Percentiles rank a stretch among this genome's conserved stretches.
phyloP scores from a whole-genome alignment of 495 filamentous ascomycete species.

The Penicillium verhagenii region DNA sequence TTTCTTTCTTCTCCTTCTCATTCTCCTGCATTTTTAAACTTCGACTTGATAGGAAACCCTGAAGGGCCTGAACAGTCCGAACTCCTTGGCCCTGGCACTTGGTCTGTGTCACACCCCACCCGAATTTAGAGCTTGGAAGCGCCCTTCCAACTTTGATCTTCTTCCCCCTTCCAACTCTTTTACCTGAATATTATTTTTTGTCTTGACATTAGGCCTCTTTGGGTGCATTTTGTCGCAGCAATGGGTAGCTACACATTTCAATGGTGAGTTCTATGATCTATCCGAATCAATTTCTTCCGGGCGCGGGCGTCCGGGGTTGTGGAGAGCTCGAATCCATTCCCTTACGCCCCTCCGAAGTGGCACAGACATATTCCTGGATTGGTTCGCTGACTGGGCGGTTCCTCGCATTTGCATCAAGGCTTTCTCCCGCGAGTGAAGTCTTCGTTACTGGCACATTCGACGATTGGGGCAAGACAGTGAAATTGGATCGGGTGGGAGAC shows the following conservation, averaged over 20 bases:
- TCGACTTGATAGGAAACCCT: not conserved
- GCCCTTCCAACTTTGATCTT: conserved; percentile 1
- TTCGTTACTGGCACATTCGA: conserved; percentile 96
- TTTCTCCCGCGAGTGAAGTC: conserved; percentile 75
- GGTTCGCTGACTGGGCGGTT: conserved; percentile 33
- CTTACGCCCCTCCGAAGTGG: conserved; percentile 9
- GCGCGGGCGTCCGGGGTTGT: not conserved
- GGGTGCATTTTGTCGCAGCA: not conserved
- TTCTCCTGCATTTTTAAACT: not conserved
- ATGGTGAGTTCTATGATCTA: conserved; percentile 46
- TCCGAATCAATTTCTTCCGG: not conserved
- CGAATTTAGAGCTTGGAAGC: conserved; percentile 8
- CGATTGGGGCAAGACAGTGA: conserved; percentile 81
- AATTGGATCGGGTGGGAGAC: conserved; percentile 70
- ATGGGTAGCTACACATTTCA: conserved; percentile 46
- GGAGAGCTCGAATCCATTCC: conserved; percentile 3
- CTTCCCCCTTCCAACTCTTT: not conserved
- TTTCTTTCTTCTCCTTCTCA: not conserved
- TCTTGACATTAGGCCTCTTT: not conserved
- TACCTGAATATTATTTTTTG: not conserved
- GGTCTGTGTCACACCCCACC: conserved; percentile 12
- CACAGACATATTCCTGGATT: conserved; percentile 15
- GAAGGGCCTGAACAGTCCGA: not conserved
- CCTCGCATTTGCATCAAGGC: conserved; percentile 51
- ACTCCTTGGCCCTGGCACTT: conserved; percentile 2